These are phyloP conservation scores for Pseudonitzschia delicatissima DNA, from an alignment of 108 stramenopile species.

Conservation along the genomic window DNA sequence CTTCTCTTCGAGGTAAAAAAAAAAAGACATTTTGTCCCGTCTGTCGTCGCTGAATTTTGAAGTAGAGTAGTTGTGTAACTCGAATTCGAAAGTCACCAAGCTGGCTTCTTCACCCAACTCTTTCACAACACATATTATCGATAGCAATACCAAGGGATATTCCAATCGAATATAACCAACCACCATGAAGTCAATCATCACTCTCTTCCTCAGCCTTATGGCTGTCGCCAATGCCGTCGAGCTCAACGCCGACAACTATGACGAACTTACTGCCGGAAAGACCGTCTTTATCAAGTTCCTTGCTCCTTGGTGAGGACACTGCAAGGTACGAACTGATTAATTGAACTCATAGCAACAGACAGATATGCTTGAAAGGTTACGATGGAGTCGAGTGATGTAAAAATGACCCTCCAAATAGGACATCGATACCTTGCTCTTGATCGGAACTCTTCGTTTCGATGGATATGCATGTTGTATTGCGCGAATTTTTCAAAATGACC, in stretches of 20 bases:
- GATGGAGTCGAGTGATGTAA: too few species aligned
- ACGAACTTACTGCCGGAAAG: conserved; percentile 60
- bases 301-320: conserved; percentile 75
- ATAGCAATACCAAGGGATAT: too few species aligned
- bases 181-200: conserved; percentile 30
- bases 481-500: too few species aligned
- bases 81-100: too few species aligned
- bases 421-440: too few species aligned
- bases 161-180: background rate
- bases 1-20: too few species aligned
- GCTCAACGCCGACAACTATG: conserved; percentile 66
- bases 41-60: background rate
- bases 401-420: too few species aligned
- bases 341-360: too few species aligned
- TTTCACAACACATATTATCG: background rate
- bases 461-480: too few species aligned
- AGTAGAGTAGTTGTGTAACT: too few species aligned
- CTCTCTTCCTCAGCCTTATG: conserved; percentile 23
- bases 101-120: background rate
- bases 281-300: conserved; percentile 83
- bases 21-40: background rate
- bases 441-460: too few species aligned
- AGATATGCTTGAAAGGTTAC: too few species aligned
- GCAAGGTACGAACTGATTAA: background rate
- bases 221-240: conserved; percentile 42